These are phyloP conservation scores for Scopulariopsis brevicaulis DNA, from an alignment of 2,329 filamentous ascomycete genomes.

Conservation along the genomic window DNA sequence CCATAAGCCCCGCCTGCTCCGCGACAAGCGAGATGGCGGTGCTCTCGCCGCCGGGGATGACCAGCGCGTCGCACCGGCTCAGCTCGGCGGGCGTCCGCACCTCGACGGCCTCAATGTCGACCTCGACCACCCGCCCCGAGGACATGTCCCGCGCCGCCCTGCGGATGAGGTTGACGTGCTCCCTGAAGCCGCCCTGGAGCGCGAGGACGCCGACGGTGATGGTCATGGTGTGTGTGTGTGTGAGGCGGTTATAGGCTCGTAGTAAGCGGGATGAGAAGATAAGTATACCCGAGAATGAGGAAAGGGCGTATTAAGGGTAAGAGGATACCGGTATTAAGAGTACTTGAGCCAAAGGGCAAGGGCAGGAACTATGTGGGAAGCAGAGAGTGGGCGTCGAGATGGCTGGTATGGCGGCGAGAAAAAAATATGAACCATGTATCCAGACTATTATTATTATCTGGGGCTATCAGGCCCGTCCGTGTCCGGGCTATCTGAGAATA, in stretches of 20 bases:
- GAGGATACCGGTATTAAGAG: background rate
- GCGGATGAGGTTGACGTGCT: constrained; percentile 70
- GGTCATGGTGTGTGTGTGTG: constrained; percentile 8
- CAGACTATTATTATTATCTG: too few species aligned
- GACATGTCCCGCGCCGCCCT: constrained; percentile 47
- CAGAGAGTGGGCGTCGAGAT: too few species aligned
- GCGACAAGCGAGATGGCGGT: constrained; percentile 89
- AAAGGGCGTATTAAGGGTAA: background rate
- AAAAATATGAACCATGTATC: too few species aligned
- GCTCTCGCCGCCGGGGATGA: constrained; percentile 91
- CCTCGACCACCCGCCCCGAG: constrained; percentile 3
- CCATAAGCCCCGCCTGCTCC: constrained; percentile 66
- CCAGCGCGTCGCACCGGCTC: constrained; percentile 63
- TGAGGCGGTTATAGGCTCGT: background rate
- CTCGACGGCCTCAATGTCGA: constrained; percentile 48
- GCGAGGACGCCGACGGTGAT: constrained; percentile 53
- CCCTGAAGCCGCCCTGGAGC: constrained; percentile 85
- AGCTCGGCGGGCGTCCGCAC: constrained; percentile 69
- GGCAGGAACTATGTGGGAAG: too few species aligned
- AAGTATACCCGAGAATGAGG: background rate
- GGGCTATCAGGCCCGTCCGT: too few species aligned
- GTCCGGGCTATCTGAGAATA: too few species aligned
- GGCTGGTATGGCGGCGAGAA: too few species aligned
- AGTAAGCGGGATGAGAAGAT: too few species aligned
- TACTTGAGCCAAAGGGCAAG: too few species aligned